phyloP scores from a whole-genome alignment of 1,284 basidiomycete species.

The Trichosporon inkin region DNA sequence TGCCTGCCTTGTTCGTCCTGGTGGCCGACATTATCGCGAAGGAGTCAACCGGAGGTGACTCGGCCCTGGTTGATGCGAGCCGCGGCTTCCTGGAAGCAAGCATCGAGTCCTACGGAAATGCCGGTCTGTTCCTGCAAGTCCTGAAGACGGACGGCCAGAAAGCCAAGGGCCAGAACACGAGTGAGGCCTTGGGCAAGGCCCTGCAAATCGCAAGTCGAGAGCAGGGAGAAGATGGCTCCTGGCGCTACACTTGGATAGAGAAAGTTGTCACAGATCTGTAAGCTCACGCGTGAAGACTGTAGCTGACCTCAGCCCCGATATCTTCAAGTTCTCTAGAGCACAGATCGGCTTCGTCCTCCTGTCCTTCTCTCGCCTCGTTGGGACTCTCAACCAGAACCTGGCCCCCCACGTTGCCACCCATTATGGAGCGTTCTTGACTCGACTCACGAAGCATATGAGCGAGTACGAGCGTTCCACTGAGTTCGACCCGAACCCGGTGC shows the following conservation, averaged over 20 bases:
- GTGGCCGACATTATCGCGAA: constrained; percentile 28
- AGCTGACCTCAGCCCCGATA: constrained; percentile 26
- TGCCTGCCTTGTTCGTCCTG: constrained; percentile 29
- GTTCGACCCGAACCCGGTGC: constrained; percentile 36
- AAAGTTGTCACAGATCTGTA: constrained; percentile 23
- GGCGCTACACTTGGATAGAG: constrained; percentile 18
- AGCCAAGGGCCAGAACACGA: background rate
- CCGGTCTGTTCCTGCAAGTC: constrained; percentile 33
- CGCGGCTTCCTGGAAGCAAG: constrained; percentile 6
- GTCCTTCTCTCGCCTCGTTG: constrained; percentile 24
- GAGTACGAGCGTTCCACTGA: constrained; percentile 30
- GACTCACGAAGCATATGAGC: constrained; percentile 34
- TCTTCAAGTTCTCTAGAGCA: constrained; percentile 24
- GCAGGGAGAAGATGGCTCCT: constrained; percentile 6
- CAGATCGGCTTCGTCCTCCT: constrained; percentile 22
- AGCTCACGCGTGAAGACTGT: background rate
- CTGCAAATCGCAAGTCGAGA: constrained; percentile 12
- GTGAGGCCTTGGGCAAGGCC: constrained; percentile 9
- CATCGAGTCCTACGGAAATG: constrained; percentile 13
- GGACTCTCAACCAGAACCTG: constrained; percentile 22
- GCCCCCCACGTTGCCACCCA: constrained; percentile 14
- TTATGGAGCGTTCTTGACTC: constrained; percentile 35
- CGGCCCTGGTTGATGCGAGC: constrained; percentile 13
- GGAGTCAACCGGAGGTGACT: constrained; percentile 15
- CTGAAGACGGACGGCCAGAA: constrained; percentile 19